These are phyloP conservation scores for Gelatoporia subvermispora DNA, from an alignment of 768 basidiomycete species.

Conservation along the genomic window DNA sequence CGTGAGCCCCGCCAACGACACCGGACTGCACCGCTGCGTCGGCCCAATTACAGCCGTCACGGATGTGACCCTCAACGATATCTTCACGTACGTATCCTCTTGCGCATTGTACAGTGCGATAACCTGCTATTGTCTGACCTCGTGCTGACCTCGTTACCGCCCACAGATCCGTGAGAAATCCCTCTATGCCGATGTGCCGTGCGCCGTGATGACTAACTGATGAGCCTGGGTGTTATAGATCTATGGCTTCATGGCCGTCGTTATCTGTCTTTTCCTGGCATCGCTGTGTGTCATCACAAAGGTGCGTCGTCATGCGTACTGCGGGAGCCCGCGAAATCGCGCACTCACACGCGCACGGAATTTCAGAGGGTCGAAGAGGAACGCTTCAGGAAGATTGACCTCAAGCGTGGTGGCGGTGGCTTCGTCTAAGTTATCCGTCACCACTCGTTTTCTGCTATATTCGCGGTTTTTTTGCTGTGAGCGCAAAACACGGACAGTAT, in stretches of 20 bases:
- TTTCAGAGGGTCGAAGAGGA: slow-evolving; percentile 70
- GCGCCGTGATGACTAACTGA: neutral
- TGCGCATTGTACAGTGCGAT: neutral
- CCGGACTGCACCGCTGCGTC: slow-evolving; percentile 52
- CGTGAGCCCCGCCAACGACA: slow-evolving; percentile 33
- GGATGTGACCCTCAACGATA: slow-evolving; percentile 70
- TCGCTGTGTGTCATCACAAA: slow-evolving; percentile 87
- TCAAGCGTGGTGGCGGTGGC: slow-evolving; percentile 80
- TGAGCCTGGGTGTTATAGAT: slow-evolving; percentile 31
- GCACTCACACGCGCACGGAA: neutral
- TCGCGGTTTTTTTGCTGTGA: neutral
- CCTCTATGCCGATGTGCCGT: neutral
- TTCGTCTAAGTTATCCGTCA: slow-evolving; percentile 54
- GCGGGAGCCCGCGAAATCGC: neutral
- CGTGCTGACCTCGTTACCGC: slow-evolving; percentile 1
- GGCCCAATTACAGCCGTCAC: slow-evolving; percentile 61
- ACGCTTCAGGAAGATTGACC: slow-evolving; percentile 86
- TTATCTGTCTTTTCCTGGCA: slow-evolving; percentile 70
- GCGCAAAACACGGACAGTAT: neutral
- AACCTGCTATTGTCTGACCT: neutral
- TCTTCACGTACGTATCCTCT: slow-evolving; percentile 69
- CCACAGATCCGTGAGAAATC: slow-evolving; percentile 9
- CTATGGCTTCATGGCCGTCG: slow-evolving; percentile 82
- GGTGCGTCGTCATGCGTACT: slow-evolving; percentile 37
- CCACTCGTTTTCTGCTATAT: neutral